Base-by-base conservation (phyloP, 768 basidiomycete species). In the Boletus barrowsii region DNA sequence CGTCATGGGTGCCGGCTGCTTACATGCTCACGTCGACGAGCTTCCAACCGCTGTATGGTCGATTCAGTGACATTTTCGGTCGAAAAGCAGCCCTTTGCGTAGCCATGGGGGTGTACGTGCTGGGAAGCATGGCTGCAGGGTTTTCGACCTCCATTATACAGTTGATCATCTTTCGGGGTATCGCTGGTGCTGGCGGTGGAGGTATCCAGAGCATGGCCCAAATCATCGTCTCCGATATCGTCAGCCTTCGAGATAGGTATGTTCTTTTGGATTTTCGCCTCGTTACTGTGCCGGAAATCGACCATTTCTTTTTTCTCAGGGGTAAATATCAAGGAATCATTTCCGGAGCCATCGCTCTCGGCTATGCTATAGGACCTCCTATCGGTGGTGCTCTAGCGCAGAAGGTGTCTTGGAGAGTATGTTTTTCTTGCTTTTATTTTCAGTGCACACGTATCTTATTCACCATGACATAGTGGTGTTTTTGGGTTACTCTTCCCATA, bases 321-420 rank as follows among this genome's bases (percentile, higher is more conserved):
- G 87, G 87, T 24, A 89, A 89, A 70, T 90, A 88, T 61, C 86
- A 88, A 60, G 88, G 88, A 1, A 85, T 89, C 35, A 83, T 86
- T 20, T 82, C 83, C 4, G 81, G 76, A 5, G 76, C 81, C 13
- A 74, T 81, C 15, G 60, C 62, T 36, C 68, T 85, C 11, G 83
- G 86, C 4, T 87, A 83, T 60, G 79, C 81, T 0, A 74, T 86
- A 5, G 87, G 88, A 0, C 88, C 88, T 0, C 72, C 87, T 0
- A 72, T 89, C 5, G 88, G 88, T 6, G 87, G 88, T 49, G 77
- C 78, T 0, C 68, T 90, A 37, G 76, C 83, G 4, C 75, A 88
- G 64, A 82, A 79, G 49, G 81, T 76, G 5, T 77, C 77, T 47
- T 88, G 87, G 87, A 72, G 79, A 55, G 83, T 84, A 64, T 30